These are phyloP conservation scores for Candida saitoana DNA, from an alignment of 805 yeast genomes.

Conservation along the genomic window DNA sequence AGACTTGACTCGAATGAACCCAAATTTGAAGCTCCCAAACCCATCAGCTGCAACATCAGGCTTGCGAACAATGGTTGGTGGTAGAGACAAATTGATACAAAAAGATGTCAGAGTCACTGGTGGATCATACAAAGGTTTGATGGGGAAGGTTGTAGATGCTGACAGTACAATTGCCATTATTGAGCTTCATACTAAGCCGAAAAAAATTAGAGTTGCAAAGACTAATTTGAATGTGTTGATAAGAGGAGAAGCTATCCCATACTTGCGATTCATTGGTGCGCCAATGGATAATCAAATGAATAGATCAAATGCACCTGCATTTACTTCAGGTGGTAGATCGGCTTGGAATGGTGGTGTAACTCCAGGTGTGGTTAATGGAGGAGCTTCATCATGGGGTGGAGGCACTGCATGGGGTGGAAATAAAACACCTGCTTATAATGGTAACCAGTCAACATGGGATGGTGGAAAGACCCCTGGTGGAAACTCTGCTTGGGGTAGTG, in stretches of 20 bases:
- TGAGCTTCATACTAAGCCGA: slow-evolving; percentile 89
- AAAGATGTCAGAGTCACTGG: slow-evolving; percentile 81
- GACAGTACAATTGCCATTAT: slow-evolving; percentile 89
- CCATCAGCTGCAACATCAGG: slow-evolving; percentile 40
- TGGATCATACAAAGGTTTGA: slow-evolving; percentile 93
- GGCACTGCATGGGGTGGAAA: slow-evolving; percentile 50
- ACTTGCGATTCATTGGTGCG: slow-evolving; percentile 70
- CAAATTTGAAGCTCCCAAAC: slow-evolving; percentile 61
- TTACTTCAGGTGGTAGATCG: slow-evolving; percentile 45
- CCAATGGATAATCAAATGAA: slow-evolving; percentile 8
- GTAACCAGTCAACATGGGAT: slow-evolving; percentile 23
- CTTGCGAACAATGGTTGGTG: slow-evolving; percentile 51
- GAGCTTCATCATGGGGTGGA: slow-evolving; percentile 33
- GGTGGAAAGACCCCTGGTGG: slow-evolving; percentile 33
- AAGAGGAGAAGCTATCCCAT: slow-evolving; percentile 69
- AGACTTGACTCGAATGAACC: slow-evolving; percentile 85
- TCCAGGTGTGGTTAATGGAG: slow-evolving; percentile 15
- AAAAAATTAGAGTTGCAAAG: slow-evolving; percentile 80
- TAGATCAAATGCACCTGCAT: slow-evolving; percentile 27
- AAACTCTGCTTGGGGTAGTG: slow-evolving; percentile 48
- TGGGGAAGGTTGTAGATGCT: slow-evolving; percentile 90
- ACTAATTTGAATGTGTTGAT: slow-evolving; percentile 68
- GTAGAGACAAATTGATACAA: slow-evolving; percentile 77
- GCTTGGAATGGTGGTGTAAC: slow-evolving; percentile 43
- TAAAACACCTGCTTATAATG: slow-evolving; percentile 22